Evolutionary conservation across 495 filamentous ascomycete genomes (phyloP).

Genomic region (Arthonia radiata): DNA sequence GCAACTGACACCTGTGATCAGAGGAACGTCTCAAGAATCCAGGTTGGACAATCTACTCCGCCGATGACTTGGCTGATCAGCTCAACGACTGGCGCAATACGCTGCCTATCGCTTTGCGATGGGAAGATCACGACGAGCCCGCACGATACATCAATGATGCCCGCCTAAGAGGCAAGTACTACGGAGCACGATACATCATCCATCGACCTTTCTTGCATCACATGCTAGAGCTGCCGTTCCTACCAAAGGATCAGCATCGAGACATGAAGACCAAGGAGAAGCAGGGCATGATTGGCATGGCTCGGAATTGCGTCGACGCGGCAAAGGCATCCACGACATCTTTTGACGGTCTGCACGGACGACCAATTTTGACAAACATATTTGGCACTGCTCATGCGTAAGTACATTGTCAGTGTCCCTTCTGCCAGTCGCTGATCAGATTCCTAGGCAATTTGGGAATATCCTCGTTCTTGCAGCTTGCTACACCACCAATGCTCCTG

Average conservation of each 20-base stretch:
- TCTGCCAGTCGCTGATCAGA: neutral
- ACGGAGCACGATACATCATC: slow-evolving; percentile 74
- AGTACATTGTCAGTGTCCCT: slow-evolving; percentile 18
- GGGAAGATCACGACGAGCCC: slow-evolving; percentile 42
- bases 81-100: slow-evolving; percentile 19
- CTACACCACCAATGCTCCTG: slow-evolving; percentile 32
- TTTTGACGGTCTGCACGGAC: slow-evolving; percentile 42
- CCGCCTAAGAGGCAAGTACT: slow-evolving; percentile 79
- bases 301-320: slow-evolving; percentile 34
- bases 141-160: slow-evolving; percentile 57
- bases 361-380: slow-evolving; percentile 75
- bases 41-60: slow-evolving; percentile 4
- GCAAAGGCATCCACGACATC: slow-evolving; percentile 67
- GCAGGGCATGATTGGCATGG: slow-evolving; percentile 16
- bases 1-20: neutral
- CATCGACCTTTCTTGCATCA: slow-evolving; percentile 56
- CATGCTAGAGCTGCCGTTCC: slow-evolving; percentile 26
- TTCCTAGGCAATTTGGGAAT: slow-evolving; percentile 78
- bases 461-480: slow-evolving; percentile 67
- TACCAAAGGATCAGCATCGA: neutral
- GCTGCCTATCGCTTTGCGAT: slow-evolving; percentile 26
- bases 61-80: slow-evolving; percentile 16
- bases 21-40: slow-evolving; percentile 3
- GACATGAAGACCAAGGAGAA: neutral
- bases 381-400: slow-evolving; percentile 95